A percentile compares a stretch with the other conserved stretches of the same genome.
Conservation (phyloP, 129 eudicot genomes). For the Arctium lappa region DNA sequence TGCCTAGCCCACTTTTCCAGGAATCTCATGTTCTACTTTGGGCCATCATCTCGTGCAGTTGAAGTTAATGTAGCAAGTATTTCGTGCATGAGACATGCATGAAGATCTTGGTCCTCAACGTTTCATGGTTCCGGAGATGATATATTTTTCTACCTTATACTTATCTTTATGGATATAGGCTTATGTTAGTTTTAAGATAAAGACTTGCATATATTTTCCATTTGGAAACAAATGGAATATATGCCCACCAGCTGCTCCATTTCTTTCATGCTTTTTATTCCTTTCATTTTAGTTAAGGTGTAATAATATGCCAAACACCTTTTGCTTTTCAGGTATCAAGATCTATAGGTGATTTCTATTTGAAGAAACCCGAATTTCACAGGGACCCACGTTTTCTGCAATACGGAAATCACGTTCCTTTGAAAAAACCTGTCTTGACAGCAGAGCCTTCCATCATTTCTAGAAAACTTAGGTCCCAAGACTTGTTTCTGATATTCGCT, state of each 20-base stretch:
- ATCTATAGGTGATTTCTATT: conserved; percentile 92
- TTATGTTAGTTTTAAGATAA: conserved; percentile 12
- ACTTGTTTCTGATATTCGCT: conserved; percentile 84
- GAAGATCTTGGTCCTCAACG: conserved; percentile 33
- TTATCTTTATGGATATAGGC: conserved; percentile 2
- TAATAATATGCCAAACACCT: not conserved
- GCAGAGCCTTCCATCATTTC: conserved; percentile 82
- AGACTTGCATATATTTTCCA: conserved; percentile 12
- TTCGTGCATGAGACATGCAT: conserved; percentile 40
- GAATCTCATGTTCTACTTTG: conserved; percentile 59
- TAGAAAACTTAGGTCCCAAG: conserved; percentile 68
- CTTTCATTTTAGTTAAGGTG: not conserved
- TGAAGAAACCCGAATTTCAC: conserved; percentile 85
- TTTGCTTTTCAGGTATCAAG: conserved; percentile 74
- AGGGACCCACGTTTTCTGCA: conserved; percentile 72
- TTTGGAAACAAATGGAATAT: not conserved
- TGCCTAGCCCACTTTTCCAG: conserved; percentile 45
- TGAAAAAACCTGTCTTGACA: conserved; percentile 65
- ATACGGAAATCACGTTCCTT: conserved; percentile 57
- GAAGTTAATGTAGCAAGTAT: conserved; percentile 30
- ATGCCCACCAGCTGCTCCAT: conserved; percentile 20
- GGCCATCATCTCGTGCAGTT: conserved; percentile 35
- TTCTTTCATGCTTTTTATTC: conserved; percentile 5
- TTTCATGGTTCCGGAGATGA: conserved; percentile 28
- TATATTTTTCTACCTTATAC: conserved; percentile 7